A percentile compares a stretch with the other conserved stretches of the same genome.
Conservation (phyloP, 768 basidiomycete species). For the Kwoniella dejecticola region DNA sequence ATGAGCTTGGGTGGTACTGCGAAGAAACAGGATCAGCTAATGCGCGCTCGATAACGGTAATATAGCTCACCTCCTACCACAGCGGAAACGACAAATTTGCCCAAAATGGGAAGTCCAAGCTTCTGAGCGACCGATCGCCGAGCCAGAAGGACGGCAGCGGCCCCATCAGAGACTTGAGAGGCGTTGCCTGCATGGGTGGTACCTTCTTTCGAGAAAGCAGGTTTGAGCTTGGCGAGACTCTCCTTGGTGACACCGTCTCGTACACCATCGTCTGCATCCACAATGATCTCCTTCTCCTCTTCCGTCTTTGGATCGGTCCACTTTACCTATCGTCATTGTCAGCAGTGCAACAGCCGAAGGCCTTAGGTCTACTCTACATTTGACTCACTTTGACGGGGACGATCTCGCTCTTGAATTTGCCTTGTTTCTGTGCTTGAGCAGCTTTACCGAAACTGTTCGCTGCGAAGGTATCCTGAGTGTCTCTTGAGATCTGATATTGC, state of each 20-base stretch:
- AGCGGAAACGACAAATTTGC: slow-evolving; percentile 75
- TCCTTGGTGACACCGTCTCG: slow-evolving; percentile 78
- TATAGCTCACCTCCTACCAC: slow-evolving; percentile 66
- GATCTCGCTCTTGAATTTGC: slow-evolving; percentile 84
- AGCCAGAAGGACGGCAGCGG: slow-evolving; percentile 77
- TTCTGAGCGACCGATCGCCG: slow-evolving; percentile 74
- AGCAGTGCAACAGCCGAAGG: not conserved
- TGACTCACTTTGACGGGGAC: slow-evolving; percentile 68
- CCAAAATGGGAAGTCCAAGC: slow-evolving; percentile 76
- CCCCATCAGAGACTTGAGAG: slow-evolving; percentile 81
- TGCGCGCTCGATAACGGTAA: slow-evolving; percentile 3
- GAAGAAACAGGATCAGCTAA: slow-evolving; percentile 3
- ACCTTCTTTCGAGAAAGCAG: slow-evolving; percentile 68
- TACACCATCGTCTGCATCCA: slow-evolving; percentile 83
- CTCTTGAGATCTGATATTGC: slow-evolving; percentile 65
- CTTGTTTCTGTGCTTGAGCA: slow-evolving; percentile 64
- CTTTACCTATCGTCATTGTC: slow-evolving; percentile 54
- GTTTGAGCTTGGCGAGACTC: slow-evolving; percentile 74
- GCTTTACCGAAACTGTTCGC: slow-evolving; percentile 84
- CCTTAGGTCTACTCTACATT: not conserved
- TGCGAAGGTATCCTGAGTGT: slow-evolving; percentile 86
- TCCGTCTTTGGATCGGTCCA: slow-evolving; percentile 59
- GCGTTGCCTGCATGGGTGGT: slow-evolving; percentile 60
- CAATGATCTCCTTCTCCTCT: slow-evolving; percentile 61
- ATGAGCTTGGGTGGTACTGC: slow-evolving; percentile 48